Percentiles rank a stretch among this genome's conserved stretches.
Evolutionary conservation across 1,139 yeast species (phyloP).

Genomic region (Zygosaccharomyces pseudobailii): DNA sequence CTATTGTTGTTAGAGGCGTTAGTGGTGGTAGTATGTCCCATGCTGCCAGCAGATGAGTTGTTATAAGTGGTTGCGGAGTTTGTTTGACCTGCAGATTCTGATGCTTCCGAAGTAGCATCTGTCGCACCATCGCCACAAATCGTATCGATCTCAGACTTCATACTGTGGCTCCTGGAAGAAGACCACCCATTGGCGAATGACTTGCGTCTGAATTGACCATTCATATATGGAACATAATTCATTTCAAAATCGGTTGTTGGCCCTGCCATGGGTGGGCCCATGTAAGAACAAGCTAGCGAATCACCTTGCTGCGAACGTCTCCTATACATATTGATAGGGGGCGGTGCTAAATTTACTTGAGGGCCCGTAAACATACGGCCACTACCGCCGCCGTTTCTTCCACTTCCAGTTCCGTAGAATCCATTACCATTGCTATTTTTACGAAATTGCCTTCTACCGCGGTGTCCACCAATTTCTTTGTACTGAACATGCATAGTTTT

Average conservation of each 20-base stretch:
- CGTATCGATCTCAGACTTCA: constrained; percentile 15
- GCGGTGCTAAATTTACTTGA: constrained; percentile 60
- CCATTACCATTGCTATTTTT: constrained; percentile 19
- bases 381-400: constrained; percentile 11
- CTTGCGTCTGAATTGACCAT: constrained; percentile 17
- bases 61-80: constrained; percentile 26
- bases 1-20: constrained; percentile 9
- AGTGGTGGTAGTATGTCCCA: constrained; percentile 11
- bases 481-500: constrained; percentile 82
- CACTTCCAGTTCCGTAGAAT: constrained; percentile 14
- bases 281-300: constrained; percentile 9
- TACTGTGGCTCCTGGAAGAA: constrained; percentile 11
- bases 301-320: constrained; percentile 36
- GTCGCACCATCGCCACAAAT: constrained; percentile 15
- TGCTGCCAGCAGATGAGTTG: constrained; percentile 28
- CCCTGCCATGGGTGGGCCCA: constrained; percentile 11
- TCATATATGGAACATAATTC: constrained; percentile 17
- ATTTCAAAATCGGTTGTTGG: constrained; percentile 17
- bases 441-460: constrained; percentile 19
- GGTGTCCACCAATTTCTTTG: constrained; percentile 46
- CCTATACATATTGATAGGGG: constrained; percentile 57
- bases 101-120: constrained; percentile 19
- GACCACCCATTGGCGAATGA: constrained; percentile 16
- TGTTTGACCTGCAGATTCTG: constrained; percentile 20
- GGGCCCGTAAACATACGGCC: constrained; percentile 32